Evolutionary conservation across 2,329 filamentous ascomycete species (phyloP).

Genomic region (Ophiocordyceps polyrhachis-furcata): DNA sequence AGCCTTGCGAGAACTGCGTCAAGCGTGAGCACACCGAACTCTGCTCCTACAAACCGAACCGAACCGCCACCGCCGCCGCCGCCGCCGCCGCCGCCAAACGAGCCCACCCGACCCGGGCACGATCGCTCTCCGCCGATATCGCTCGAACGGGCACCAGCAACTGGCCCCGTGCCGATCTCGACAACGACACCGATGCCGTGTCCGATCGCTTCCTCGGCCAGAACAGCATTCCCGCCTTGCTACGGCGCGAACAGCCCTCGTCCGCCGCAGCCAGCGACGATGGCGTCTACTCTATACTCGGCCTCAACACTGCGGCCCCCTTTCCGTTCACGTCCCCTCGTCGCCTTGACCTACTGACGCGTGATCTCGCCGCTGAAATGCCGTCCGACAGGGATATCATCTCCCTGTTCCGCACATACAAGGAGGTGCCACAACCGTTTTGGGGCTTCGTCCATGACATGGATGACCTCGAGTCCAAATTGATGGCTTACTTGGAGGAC

Average conservation of each 20-base stretch:
- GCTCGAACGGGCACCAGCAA: conserved; percentile 11
- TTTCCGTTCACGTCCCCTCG: conserved; percentile 48
- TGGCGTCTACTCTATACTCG: conserved; percentile 43
- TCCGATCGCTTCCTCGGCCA: conserved; percentile 44
- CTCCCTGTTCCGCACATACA: conserved; percentile 44
- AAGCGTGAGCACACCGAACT: conserved; percentile 46
- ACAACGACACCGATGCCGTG: conserved; percentile 33
- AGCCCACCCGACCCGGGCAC: background rate
- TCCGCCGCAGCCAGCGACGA: conserved; percentile 31
- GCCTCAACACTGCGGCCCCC: conserved; percentile 45
- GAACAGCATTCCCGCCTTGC: conserved; percentile 44
- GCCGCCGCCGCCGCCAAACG: conserved; percentile 15
- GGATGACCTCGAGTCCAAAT: conserved; percentile 42
- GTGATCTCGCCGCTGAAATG: conserved; percentile 41
- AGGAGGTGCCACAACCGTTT: conserved; percentile 47
- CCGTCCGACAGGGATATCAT: conserved; percentile 48
- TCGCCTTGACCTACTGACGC: conserved; percentile 39
- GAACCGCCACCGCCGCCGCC: conserved; percentile 19
- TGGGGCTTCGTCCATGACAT: conserved; percentile 51
- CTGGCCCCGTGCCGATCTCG: conserved; percentile 16
- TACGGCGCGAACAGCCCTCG: conserved; percentile 41
- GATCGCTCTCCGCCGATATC: background rate
- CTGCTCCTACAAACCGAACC: conserved; percentile 49
- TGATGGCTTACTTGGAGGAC: conserved; percentile 48
- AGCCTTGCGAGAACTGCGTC: conserved; percentile 49